Conservation (phyloP, 768 basidiomycete genomes). For the Megacollybia marginata region DNA sequence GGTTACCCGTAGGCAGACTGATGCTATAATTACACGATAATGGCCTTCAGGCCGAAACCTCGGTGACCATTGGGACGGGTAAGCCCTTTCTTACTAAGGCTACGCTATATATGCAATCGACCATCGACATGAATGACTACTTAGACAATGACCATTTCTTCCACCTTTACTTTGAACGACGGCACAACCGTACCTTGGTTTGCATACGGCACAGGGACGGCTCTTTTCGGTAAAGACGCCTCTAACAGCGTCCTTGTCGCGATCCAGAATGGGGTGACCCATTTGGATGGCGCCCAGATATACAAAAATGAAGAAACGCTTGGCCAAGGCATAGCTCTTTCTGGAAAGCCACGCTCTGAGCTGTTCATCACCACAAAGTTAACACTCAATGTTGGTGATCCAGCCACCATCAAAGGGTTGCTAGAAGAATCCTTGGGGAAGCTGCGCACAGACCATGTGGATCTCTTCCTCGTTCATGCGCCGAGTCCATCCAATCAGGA, state of each 20-base stretch:
- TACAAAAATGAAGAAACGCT: constrained; percentile 7
- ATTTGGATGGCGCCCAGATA: constrained; percentile 34
- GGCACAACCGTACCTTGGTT: constrained; percentile 47
- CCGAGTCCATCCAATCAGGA: constrained; percentile 8
- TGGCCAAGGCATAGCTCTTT: neutral
- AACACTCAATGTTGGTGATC: constrained; percentile 21
- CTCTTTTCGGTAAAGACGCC: constrained; percentile 38
- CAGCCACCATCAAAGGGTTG: constrained; percentile 20
- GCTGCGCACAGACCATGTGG: constrained; percentile 25
- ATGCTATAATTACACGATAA: too few species aligned
- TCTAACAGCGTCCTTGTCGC: constrained; percentile 31
- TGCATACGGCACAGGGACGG: constrained; percentile 58
- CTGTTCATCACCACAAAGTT: constrained; percentile 47
- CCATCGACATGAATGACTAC: too few species aligned
- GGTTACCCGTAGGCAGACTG: too few species aligned
- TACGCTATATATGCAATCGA: too few species aligned
- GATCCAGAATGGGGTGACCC: constrained; percentile 47
- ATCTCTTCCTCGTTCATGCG: constrained; percentile 34
- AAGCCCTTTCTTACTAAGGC: too few species aligned
- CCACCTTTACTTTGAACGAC: constrained; percentile 43
- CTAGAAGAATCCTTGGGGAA: constrained; percentile 21
- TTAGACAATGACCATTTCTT: too few species aligned
- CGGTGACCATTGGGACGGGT: too few species aligned
- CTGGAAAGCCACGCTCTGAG: constrained; percentile 40
- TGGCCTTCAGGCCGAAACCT: too few species aligned